Percentiles rank a stretch among this genome's conserved stretches.
These are phyloP conservation scores for Penicillium angulare DNA, from an alignment of 495 filamentous ascomycete species.

Conservation along the genomic window DNA sequence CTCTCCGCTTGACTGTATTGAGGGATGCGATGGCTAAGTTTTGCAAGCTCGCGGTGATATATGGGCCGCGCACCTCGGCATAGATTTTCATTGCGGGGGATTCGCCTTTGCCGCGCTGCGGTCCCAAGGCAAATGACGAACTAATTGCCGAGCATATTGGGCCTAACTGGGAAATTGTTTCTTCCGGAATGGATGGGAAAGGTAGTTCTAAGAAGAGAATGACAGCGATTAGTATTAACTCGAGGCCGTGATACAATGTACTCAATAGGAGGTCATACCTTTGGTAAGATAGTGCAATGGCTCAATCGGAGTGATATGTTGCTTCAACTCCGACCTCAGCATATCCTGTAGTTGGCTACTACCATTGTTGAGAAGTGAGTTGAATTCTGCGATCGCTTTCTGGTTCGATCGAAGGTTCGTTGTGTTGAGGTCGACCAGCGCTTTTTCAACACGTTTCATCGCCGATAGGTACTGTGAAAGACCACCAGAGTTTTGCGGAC, in stretches of 20 bases:
- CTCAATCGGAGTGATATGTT: conserved; percentile 74
- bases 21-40: conserved; percentile 86
- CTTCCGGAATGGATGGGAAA: conserved; percentile 61
- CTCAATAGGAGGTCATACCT: conserved; percentile 34
- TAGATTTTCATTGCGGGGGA: conserved; percentile 72
- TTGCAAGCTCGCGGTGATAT: conserved; percentile 72
- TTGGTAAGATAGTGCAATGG: conserved; percentile 94
- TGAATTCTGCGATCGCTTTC: conserved; percentile 79
- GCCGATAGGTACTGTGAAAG: conserved; percentile 84
- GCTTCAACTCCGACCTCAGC: conserved; percentile 70
- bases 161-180: conserved; percentile 55
- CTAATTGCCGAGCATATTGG: conserved; percentile 58
- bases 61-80: conserved; percentile 79
- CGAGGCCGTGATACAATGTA: not conserved
- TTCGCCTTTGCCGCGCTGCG: conserved; percentile 47
- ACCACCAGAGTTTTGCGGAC: conserved; percentile 69
- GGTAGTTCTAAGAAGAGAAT: conserved; percentile 51
- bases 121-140: conserved; percentile 49
- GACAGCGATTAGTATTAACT: not conserved
- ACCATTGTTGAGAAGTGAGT: conserved; percentile 70
- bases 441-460: conserved; percentile 81
- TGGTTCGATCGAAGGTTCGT: conserved; percentile 91
- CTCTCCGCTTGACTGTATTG: conserved; percentile 80
- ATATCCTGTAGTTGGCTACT: conserved; percentile 77
- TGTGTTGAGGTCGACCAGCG: conserved; percentile 73